A percentile compares a stretch with the other conserved stretches of the same genome.
Evolutionary conservation across 108 stramenopile genomes (phyloP).

Genomic region (Fistulifera pelliculosa): DNA sequence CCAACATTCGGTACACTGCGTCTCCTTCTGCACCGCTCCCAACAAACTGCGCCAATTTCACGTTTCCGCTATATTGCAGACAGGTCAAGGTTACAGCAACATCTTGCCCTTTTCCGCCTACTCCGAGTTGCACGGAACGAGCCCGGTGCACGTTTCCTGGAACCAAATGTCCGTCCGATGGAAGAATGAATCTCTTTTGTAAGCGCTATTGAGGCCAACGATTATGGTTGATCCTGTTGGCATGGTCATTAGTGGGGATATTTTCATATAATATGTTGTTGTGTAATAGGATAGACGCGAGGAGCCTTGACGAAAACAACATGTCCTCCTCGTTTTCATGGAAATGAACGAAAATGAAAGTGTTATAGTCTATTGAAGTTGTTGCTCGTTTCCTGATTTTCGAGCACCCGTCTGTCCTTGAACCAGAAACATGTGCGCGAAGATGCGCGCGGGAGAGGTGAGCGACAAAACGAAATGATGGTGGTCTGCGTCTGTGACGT

Average conservation of each 20-base stretch:
- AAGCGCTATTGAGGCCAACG: constrained; percentile 76
- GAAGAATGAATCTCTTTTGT: constrained; percentile 77
- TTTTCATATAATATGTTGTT: no score
- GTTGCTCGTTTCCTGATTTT: neutral
- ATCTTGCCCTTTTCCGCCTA: constrained; percentile 86
- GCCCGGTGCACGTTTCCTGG: constrained; percentile 79
- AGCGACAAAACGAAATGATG: no score
- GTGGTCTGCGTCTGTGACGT: no score
- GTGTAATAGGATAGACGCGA: no score
- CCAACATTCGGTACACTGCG: constrained; percentile 33
- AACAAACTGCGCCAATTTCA: constrained; percentile 63
- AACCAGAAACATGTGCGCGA: no score
- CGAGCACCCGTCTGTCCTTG: no score
- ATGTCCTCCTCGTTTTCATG: no score
- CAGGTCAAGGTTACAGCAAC: constrained; percentile 69
- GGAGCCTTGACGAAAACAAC: no score
- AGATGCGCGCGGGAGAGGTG: no score
- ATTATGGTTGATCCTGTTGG: constrained; percentile 23
- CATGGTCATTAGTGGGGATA: neutral
- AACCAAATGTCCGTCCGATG: constrained; percentile 22
- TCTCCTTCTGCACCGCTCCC: constrained; percentile 67
- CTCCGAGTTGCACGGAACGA: constrained; percentile 37
- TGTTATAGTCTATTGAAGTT: neutral
- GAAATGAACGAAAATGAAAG: neutral
- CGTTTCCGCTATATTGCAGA: constrained; percentile 5